Evolutionary conservation across 176 grass and related monocot species (phyloP).

Genomic region (Miscanthus lutarioriparius): DNA sequence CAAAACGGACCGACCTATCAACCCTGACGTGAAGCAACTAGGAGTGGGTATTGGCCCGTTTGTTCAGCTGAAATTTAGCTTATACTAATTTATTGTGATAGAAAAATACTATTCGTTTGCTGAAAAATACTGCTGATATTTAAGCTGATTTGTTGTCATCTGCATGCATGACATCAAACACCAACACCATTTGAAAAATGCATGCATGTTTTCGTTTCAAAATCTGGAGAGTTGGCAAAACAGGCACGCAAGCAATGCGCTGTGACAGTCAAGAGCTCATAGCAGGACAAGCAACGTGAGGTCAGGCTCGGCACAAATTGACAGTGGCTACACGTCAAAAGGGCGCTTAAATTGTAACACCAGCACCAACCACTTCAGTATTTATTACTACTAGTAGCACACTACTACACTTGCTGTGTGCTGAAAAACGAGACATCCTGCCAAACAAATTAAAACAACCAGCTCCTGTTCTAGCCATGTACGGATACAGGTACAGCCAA

Average conservation of each 20-base stretch:
- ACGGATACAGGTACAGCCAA: background rate
- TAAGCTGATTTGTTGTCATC: too few relatives aligned
- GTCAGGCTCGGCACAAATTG: constrained; percentile 11
- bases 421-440: constrained; percentile 22
- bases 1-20: background rate
- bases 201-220: background rate
- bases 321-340: constrained; percentile 31
- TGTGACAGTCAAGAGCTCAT: background rate
- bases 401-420: constrained; percentile 3
- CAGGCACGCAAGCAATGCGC: background rate
- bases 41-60: too few relatives aligned
- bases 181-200: too few relatives aligned
- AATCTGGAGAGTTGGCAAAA: background rate
- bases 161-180: background rate
- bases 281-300: background rate
- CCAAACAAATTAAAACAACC: constrained; percentile 11
- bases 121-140: too few relatives aligned
- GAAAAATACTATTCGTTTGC: too few relatives aligned
- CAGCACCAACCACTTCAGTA: background rate
- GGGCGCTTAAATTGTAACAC: constrained; percentile 5
- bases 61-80: too few relatives aligned
- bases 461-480: background rate
- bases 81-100: too few relatives aligned
- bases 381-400: too few relatives aligned
- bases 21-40: background rate